These are phyloP conservation scores for Fraxinus nigra DNA, from an alignment of 305 asterid genomes.

Conservation along the genomic window DNA sequence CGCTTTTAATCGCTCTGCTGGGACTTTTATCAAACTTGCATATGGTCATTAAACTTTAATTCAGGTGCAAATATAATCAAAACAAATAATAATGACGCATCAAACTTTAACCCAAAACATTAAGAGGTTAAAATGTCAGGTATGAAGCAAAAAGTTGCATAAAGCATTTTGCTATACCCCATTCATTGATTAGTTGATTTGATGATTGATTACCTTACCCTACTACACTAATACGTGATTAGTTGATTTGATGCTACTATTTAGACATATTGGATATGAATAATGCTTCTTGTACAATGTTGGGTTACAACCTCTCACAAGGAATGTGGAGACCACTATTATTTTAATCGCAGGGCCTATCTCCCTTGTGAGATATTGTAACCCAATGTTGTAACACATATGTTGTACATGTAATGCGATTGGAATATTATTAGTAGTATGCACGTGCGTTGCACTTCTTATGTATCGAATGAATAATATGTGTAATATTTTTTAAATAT, in stretches of 20 bases:
- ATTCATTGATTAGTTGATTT: neutral
- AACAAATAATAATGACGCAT: neutral
- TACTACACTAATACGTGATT: neutral
- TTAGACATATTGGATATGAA: neutral
- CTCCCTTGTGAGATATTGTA: too few species aligned
- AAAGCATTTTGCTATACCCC: neutral
- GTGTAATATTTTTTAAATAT: too few species aligned
- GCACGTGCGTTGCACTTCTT: too few species aligned
- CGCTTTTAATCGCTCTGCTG: too few species aligned
- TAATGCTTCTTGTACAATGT: too few species aligned
- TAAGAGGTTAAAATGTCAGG: neutral
- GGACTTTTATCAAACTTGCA: neutral
- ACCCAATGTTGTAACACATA: too few species aligned
- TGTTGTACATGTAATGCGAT: too few species aligned
- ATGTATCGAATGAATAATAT: too few species aligned
- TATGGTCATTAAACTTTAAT: neutral
- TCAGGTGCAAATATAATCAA: neutral
- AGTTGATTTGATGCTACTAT: neutral
- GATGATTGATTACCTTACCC: neutral
- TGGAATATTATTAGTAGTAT: neutral
- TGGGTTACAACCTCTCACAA: too few species aligned
- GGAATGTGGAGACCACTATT: too few species aligned
- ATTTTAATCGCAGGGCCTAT: too few species aligned
- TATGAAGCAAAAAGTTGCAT: neutral
- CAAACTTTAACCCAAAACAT: neutral